phyloP scores from a whole-genome alignment of 345 rosid genomes.

The Rhizophora apiculata region DNA sequence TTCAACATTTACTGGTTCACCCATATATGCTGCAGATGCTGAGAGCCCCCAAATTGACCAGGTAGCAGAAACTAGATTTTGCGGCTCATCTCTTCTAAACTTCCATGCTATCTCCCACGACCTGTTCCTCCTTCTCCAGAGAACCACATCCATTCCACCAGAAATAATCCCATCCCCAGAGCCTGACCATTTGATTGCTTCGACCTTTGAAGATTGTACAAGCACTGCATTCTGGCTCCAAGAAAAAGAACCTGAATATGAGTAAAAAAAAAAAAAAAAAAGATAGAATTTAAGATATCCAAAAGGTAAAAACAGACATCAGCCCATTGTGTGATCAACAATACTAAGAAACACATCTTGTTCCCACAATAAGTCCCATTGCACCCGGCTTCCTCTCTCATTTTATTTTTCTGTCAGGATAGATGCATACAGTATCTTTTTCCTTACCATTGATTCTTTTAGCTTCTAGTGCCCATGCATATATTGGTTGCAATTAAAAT shows the following conservation, averaged over 20 bases:
- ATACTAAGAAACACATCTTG: not conserved
- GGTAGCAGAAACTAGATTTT: conserved; percentile 73
- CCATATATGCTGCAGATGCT: conserved; percentile 53
- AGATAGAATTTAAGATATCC: conserved; percentile 39
- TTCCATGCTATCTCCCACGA: conserved; percentile 94
- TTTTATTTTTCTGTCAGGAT: not conserved
- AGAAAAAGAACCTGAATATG: conserved; percentile 97
- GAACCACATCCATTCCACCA: conserved; percentile 64
- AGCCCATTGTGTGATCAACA: not conserved
- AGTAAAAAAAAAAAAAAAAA: conserved; percentile 27
- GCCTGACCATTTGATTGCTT: conserved; percentile 78
- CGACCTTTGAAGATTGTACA: conserved; percentile 63
- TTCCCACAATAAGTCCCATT: not conserved
- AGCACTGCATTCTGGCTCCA: conserved; percentile 94
- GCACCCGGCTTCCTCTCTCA: not conserved
- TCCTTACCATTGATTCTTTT: no score
- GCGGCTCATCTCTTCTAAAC: conserved; percentile 54
- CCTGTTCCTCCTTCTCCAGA: conserved; percentile 71
- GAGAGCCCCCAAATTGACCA: conserved; percentile 75
- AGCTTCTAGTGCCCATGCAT: no score
- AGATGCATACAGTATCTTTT: no score
- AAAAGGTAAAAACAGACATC: conserved; percentile 14
- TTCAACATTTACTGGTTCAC: conserved; percentile 24
- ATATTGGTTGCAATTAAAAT: no score
- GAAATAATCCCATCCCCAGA: conserved; percentile 84